Base-by-base conservation (phyloP, 495 filamentous ascomycete genomes). In the Aspergillus cristatus region DNA sequence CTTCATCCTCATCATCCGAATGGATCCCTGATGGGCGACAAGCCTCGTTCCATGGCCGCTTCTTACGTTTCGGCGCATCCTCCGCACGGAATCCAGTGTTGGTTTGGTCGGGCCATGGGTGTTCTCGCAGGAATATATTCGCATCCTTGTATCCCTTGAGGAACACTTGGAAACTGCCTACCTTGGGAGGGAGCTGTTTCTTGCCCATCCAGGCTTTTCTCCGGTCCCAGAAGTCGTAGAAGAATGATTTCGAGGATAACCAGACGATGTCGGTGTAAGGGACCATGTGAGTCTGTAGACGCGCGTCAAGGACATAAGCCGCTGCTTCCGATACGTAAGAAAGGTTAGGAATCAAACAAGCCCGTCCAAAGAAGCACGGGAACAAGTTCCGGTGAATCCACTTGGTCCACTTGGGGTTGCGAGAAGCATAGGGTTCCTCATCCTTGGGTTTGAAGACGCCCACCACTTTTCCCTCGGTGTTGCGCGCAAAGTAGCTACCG, bases 391-490 rank as follows among this genome's bases (percentile, higher is more conserved):
- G 69, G 55, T 94, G 86, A 63, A 94, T 79, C 86, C 86, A 94
- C 63, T 94, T 94, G 50, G 86, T 94, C 85, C 86, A 91, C 57
- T 94, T 94, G 14, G 86, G 86, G 54, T 94, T 94, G 37, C 84
- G 79, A 10, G 83, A 84, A 6, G 84, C 91, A 51, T 91, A 99
- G 15, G 91, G 91, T 60, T 99, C 91, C 60, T 99, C 91, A 56
- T 99, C 91, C 63, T 99, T 99, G 25, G 91, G 91, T 57, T 99
- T 99, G 61, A 99, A 97, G 7, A 99, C 93, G 16, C 88, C 91
- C 12, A 99, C 86, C 11, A 94, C 82, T 61, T 93, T 95, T 14
- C 91, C 91, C 14, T 91, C 80, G 18, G 70, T 76, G 51, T 95
- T 90, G 42, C 88, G 73, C 35, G 91, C 93, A 71, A 97, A 99